These are phyloP conservation scores for Hymenoscyphus linearis DNA, from an alignment of 2,329 filamentous ascomycete species.

Conservation along the genomic window DNA sequence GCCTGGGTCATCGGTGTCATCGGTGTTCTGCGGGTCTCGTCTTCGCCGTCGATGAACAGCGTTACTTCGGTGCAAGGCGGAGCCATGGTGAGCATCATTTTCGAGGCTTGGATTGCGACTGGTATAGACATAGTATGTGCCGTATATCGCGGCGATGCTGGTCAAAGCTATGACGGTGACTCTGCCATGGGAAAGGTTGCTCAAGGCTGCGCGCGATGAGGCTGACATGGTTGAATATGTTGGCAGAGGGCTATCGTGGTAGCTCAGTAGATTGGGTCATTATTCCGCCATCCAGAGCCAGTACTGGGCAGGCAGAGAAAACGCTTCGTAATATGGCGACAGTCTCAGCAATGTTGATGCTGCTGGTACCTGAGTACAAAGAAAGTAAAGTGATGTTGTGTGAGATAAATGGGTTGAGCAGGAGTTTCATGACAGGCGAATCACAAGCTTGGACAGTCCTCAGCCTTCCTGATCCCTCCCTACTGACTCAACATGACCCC, in stretches of 20 bases:
- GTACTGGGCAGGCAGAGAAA: neutral
- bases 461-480: too few relatives aligned
- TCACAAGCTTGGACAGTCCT: too few relatives aligned
- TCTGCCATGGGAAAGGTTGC: slow-evolving; percentile 46
- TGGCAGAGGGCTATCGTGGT: neutral
- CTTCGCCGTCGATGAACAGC: slow-evolving; percentile 52
- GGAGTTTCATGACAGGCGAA: too few relatives aligned
- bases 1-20: slow-evolving; percentile 10
- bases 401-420: neutral
- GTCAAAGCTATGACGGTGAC: slow-evolving; percentile 52
- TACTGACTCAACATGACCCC: too few relatives aligned
- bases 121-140: slow-evolving; percentile 54
- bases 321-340: neutral
- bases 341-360: neutral
- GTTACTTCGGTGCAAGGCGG: slow-evolving; percentile 57
- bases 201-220: slow-evolving; percentile 47
- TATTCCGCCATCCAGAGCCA: neutral
- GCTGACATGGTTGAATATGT: slow-evolving; percentile 26
- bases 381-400: too few relatives aligned
- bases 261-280: neutral
- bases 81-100: slow-evolving; percentile 20
- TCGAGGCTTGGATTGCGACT: slow-evolving; percentile 31
- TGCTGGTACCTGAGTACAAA: too few relatives aligned
- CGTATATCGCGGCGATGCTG: slow-evolving; percentile 49
- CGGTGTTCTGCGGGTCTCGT: slow-evolving; percentile 10